Base-by-base conservation (phyloP, 1,284 basidiomycete species). In the Sanghuangporus weigelae region DNA sequence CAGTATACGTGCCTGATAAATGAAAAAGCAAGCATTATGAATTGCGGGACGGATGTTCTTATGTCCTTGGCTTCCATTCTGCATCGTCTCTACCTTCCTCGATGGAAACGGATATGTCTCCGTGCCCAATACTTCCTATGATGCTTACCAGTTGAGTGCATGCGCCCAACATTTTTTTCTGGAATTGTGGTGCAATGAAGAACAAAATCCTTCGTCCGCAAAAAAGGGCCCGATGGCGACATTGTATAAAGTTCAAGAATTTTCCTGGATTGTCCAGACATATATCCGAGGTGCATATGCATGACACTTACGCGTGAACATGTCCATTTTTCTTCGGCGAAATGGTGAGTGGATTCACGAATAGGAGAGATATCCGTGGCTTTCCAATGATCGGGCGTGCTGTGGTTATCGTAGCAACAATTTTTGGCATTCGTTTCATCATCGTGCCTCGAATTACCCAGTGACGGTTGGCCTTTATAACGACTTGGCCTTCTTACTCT, bases 201-300 rank as follows among this genome's bases (percentile, higher is more conserved):
- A 31, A 38, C 16, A 19, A 16, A 12, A 38, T 8, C n/a, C 6
- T 16, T 26, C 21, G 23, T n/a, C 38, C 14, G 31, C 3, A 39
- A 54, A 54, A 16, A 38, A n/a, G 31, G 31, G 16, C 7, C 53
- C 53, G 53, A 38, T n/a, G 8, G 14, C 53, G 16, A 39, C 53
- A 38, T 31, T 35, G 19, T 14, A n/a, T 16, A 36, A 54, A 35
- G 53, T 54, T 54, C 39, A 49, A 49, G 38, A 54, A 57, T 64
- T 61, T 64, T 42, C 63, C 63, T 49, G 39, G 57, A 39, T 60
- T 60, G 42, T 48, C 38, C 63, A 64, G 63, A 64, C n/a, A 46
- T 64, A 64, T 50, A 58, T 61, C 63, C 63, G 63, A 57, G 2
- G 21, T 26, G 31, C 40, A 21, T 26, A 21, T 48, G 46, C 40